Evolutionary conservation across 345 rosid genomes (phyloP), one percentile per base, ranked within the genome.

Genomic region (Salix suchowensis): DNA sequence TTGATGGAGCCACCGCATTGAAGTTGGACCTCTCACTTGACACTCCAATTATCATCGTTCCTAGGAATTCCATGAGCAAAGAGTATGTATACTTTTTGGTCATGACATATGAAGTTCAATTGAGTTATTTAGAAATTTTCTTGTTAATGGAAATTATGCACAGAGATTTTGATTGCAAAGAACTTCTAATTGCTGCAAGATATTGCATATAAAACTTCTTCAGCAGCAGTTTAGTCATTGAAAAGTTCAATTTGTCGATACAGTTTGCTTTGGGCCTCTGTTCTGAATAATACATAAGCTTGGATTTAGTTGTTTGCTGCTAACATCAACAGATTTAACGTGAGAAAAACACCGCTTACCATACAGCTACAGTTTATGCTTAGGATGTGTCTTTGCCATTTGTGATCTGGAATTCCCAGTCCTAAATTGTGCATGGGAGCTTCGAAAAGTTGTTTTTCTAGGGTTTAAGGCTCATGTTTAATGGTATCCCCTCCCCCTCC

Each of bases 21-120:
- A 96, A 92, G 91, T 86, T 96, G 80, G 98, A 96, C 80, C 98
- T 96, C 78, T 89, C 97, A 46, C 92, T 96, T 26, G 99, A 96
- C 80, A 90, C 94, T 76, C 98, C 99, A 28, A 89, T 91, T 74
- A 96, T 96, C 75, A 87, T 93, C 81, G 88, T 96, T 66, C 99
- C 99, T 68, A 85, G 83, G 85, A 90, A 92, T 86, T 93, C 99
- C 80, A 77, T 68, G 74, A 93, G 98, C 89, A 86, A 88, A 85
- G 99, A 93, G 99, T 96, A 78, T 66, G 96, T 86, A 54, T 26
- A 82, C 48, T 74, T 74, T 69, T 73, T 48, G 37, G 68, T 72
- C 78, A 76, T 74, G 39, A 72, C 74, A 36, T 58, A 21, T 70
- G 21, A 26, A 58, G 16, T 48, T 58, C 52, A 28, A 66, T 42